These are phyloP conservation scores for Pichia occidentalis DNA, from an alignment of 805 yeast genomes.

Conservation along the genomic window DNA sequence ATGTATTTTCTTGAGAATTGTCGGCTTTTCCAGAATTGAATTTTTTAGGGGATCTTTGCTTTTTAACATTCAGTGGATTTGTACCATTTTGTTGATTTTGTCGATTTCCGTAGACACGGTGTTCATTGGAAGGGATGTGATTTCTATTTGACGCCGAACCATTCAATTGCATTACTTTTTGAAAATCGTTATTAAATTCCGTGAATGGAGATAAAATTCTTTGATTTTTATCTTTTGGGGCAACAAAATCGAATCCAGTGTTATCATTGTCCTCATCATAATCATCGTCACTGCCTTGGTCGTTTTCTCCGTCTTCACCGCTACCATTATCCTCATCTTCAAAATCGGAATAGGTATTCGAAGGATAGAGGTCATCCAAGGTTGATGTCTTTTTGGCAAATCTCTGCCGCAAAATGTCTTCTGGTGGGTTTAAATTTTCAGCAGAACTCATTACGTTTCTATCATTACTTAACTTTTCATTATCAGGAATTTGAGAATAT, in stretches of 20 bases:
- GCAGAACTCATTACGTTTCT: constrained; percentile 8
- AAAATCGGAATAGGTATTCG: constrained; percentile 18
- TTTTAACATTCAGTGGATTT: constrained; percentile 12
- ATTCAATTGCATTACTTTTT: constrained; percentile 22
- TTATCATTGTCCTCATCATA: constrained; percentile 9
- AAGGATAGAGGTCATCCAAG: constrained; percentile 19
- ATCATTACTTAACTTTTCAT: constrained; percentile 9
- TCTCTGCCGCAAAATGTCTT: no score
- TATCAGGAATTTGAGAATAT: constrained; percentile 28
- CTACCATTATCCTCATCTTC: constrained; percentile 11
- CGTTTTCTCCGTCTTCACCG: constrained; percentile 3
- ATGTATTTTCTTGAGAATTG: no score
- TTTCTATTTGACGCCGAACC: constrained; percentile 4
- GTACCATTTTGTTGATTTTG: neutral
- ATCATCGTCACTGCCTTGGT: constrained; percentile 8
- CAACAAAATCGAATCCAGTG: constrained; percentile 8
- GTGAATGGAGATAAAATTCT: constrained; percentile 32
- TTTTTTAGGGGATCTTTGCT: constrained; percentile 15
- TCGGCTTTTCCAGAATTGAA: no score
- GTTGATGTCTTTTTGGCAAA: constrained; percentile 7
- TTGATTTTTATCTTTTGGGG: constrained; percentile 5
- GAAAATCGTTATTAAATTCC: constrained; percentile 28
- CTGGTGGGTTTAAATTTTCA: no score
- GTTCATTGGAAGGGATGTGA: no score
- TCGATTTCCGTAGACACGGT: no score